Evolutionary conservation across 805 yeast genomes (phyloP), one percentile per base, ranked within the genome.

Genomic region (Kockiozyma suomiensis): DNA sequence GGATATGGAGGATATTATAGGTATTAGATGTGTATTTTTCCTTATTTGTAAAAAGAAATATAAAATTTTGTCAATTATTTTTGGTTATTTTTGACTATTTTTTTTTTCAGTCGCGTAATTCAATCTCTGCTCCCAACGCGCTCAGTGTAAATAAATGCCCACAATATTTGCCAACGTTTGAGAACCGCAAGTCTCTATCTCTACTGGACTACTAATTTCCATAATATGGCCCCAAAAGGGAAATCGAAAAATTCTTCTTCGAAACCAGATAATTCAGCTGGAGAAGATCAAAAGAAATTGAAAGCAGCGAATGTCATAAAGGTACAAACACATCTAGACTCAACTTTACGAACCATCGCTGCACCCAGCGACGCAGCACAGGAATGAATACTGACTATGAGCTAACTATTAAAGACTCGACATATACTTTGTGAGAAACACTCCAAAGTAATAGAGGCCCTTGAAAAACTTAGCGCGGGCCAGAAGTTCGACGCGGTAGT

Each of bases 391-490:
- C 40, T 54, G 15, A 37, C 30, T 25, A n/a, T 21, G 10, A 30
- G 6, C 28, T 28, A 19, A 19, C n/a, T 42, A 23, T n/a, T 12
- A 25, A n/a, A 62, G 66, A 23, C 56, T 2, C 57, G 67, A n/a
- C 67, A 64, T 26, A 63, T 64, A 21, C 38, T 64, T 12, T 64
- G 67, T 46, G 67, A 63, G 37, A 64, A 64, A 25, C 47, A 58
- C 35, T 58, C 67, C 3, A 62, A 58, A 54, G 53, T 52, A 25
- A 57, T 56, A 61, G 62, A 58, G 41, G 67, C 67, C 10, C 54
- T 63, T 7, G 61, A 61, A 43, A 58, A 59, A 35, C 47, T 64
- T 6, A 49, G 49, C 19, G 52, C 46, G 15, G 67, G 67, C 3
- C 60, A 33, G 40, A 63, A 59, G 32, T 64, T 64, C 40, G 67